Conservation (phyloP, 108 stramenopile genomes). For the Nitzschia sp. region DNA sequence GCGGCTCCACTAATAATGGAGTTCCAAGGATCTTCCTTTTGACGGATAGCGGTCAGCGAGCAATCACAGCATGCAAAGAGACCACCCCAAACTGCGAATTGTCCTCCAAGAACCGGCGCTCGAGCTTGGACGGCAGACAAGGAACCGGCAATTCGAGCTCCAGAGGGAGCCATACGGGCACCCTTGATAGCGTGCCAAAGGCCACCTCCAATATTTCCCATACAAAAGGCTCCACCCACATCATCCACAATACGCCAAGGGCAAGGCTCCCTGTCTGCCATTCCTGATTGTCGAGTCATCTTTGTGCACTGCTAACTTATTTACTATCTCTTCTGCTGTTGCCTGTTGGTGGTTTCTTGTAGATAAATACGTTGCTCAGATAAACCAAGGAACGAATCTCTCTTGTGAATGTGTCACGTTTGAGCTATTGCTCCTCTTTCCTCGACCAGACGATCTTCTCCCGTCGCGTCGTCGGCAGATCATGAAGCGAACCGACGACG, state of each 20-base stretch:
- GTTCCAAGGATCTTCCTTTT: constrained; percentile 99
- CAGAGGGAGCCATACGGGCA: constrained; percentile 71
- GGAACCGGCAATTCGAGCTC: constrained; percentile 71
- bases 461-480: not conserved
- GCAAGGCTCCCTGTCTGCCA: constrained; percentile 94
- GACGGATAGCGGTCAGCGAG: constrained; percentile 85
- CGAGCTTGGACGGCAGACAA: constrained; percentile 84
- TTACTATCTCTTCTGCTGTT: not conserved
- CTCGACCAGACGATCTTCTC: too few species aligned
- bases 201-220: constrained; percentile 93
- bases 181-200: constrained; percentile 93
- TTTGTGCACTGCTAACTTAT: not conserved
- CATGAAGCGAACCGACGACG: not conserved
- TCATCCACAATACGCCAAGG: constrained; percentile 97
- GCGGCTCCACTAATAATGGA: constrained; percentile 92
- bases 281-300: constrained; percentile 56
- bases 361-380: too few species aligned
- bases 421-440: too few species aligned
- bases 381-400: not conserved
- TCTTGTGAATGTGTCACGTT: too few species aligned
- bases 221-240: constrained; percentile 94
- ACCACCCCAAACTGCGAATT: constrained; percentile 94
- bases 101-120: constrained; percentile 92
- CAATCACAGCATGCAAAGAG: constrained; percentile 97
- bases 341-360: not conserved